Percentiles rank a stretch among this genome's conserved stretches.
These are phyloP conservation scores for Apiospora malaysiana DNA, from an alignment of 2,329 filamentous ascomycete species.

Conservation along the genomic window DNA sequence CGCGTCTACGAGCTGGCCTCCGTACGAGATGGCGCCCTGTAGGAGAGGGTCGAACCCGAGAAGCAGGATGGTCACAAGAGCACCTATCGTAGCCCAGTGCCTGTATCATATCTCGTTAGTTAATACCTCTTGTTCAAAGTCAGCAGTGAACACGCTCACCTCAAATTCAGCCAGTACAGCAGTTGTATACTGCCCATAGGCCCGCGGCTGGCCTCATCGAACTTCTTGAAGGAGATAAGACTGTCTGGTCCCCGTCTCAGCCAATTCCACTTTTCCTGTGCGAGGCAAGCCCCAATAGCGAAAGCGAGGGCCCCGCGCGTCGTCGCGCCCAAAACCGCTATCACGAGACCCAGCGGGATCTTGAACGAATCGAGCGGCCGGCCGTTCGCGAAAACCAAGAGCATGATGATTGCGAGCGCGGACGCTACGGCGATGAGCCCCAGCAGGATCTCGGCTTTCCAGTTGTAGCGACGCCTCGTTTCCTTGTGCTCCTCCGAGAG, in stretches of 20 bases:
- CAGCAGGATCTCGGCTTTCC: conserved; percentile 7
- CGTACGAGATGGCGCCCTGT: conserved; percentile 15
- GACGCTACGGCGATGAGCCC: not conserved
- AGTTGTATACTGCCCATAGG: conserved; percentile 19
- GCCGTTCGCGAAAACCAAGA: not conserved
- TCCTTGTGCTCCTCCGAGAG: not conserved
- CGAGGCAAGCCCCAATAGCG: conserved; percentile 20
- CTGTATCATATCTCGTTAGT: not conserved
- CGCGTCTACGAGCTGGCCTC: not conserved
- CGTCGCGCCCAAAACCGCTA: conserved; percentile 4
- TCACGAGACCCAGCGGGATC: conserved; percentile 16
- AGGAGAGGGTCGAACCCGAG: conserved; percentile 19
- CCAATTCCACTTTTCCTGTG: conserved; percentile 25
- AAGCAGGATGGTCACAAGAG: conserved; percentile 11
- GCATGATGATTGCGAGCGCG: not conserved
- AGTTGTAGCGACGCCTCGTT: not conserved
- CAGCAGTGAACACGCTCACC: not conserved
- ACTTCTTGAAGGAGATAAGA: conserved; percentile 16
- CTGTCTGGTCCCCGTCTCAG: conserved; percentile 11
- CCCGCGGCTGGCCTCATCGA: conserved; percentile 23
- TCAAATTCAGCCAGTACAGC: not conserved
- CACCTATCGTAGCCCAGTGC: conserved; percentile 17
- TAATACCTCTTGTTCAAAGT: not conserved
- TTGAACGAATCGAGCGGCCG: not conserved
- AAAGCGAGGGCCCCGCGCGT: conserved; percentile 18